Evolutionary conservation across 352 stramenopile genomes (phyloP), one percentile per base, ranked within the genome.

Genomic region (Phytophthora pluvialis): DNA sequence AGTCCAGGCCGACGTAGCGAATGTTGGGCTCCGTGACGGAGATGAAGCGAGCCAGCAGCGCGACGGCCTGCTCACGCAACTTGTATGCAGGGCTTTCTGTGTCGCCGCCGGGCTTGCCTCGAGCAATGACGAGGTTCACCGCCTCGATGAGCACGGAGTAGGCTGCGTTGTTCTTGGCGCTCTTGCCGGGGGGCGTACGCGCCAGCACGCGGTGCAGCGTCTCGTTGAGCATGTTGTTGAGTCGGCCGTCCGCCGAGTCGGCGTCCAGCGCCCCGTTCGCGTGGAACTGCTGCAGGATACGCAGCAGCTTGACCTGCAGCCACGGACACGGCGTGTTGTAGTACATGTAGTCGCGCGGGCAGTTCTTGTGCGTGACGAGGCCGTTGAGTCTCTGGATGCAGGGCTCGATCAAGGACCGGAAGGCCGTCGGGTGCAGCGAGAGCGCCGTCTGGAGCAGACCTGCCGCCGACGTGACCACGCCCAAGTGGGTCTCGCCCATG

Each of bases 71-170:
- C 15, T 98, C 86, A 47, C 91, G 78, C 35, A 99, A 73, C 60
- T 96, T 90, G 26, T 80, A 70, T 43, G 97, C 91, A 1, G 46
- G 40, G 9, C 64, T 70, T 3, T 70, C 60, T 10, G 44, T 59
- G 46, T 70, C 53, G 8, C 53, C 44, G 33, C 83, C 89, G 7
- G 80, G 75, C 28, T 94, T 96, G 54, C 93, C 96, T 68, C 97
- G 97, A 31, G 86, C 84, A 38, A 99, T 97, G 68, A 99, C 97
- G 9, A 99, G 78, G 78, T 99, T 99, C 25, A 99, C 91, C 8
- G 96, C 96, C 80, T 99, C 97, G 55, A 99, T 99, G 26, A 99
- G 73, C 51, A 99, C 90, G 5, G 96, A 87, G 73, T 99, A 97
- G 49, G 98, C 90, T 9, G 96, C 97, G 75, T 99, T 99, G 63